A percentile compares a stretch with the other conserved stretches of the same genome.
These are phyloP conservation scores for Geotrichum phurueaensis DNA, from an alignment of 1,139 yeast genomes.

Conservation along the genomic window DNA sequence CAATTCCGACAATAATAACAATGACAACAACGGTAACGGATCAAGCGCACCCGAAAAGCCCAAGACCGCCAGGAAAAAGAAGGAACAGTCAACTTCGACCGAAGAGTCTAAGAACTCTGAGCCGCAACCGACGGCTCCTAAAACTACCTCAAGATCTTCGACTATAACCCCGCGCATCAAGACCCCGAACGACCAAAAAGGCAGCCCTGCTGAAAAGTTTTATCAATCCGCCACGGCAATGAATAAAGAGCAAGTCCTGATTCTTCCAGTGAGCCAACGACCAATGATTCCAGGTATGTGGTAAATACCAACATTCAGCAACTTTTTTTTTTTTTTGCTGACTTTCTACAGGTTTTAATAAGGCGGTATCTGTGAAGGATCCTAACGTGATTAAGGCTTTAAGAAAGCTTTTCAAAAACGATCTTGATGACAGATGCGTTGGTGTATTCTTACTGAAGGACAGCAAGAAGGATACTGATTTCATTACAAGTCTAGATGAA, in stretches of 20 bases:
- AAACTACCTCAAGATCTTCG: not conserved
- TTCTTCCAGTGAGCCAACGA: slow-evolving; percentile 5
- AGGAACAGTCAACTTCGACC: slow-evolving; percentile 1
- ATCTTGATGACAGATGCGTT: slow-evolving; percentile 63
- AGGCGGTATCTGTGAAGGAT: slow-evolving; percentile 74
- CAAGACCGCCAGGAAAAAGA: slow-evolving; percentile 9
- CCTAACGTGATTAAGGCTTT: slow-evolving; percentile 79
- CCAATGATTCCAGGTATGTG: not conserved
- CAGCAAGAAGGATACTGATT: slow-evolving; percentile 65
- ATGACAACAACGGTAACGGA: not conserved
- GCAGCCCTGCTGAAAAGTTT: slow-evolving; percentile 15
- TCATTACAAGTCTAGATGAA: slow-evolving; percentile 55
- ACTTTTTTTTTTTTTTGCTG: slow-evolving; percentile 35
- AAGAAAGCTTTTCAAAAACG: slow-evolving; percentile 59
- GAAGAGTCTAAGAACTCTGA: not conserved
- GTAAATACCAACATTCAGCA: slow-evolving; percentile 26
- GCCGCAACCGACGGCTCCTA: not conserved
- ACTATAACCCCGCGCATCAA: slow-evolving; percentile 12
- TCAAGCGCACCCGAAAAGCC: slow-evolving; percentile 2
- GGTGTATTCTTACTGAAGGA: slow-evolving; percentile 78
- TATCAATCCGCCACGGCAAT: slow-evolving; percentile 16
- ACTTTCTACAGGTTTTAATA: slow-evolving; percentile 41
- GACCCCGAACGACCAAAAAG: slow-evolving; percentile 10
- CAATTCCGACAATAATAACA: slow-evolving; percentile 8
- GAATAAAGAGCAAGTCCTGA: slow-evolving; percentile 16